These are phyloP conservation scores for Novymonas esmeraldas DNA, from an alignment of 208 protist genomes.

Conservation along the genomic window DNA sequence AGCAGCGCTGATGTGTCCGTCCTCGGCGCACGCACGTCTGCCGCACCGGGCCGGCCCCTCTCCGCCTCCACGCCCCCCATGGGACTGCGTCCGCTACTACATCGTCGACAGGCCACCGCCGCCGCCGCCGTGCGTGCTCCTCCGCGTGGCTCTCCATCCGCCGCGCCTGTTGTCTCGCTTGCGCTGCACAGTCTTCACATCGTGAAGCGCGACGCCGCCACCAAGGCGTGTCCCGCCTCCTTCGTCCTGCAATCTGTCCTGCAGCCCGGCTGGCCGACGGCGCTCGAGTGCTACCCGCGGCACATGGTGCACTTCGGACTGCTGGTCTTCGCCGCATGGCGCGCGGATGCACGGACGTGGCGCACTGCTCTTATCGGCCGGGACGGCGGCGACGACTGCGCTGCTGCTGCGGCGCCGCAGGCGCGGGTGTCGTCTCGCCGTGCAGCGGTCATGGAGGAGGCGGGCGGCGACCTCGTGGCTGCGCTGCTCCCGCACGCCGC, in stretches of 20 bases:
- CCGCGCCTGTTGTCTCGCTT: constrained; percentile 3
- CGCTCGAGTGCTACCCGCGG: constrained; percentile 74
- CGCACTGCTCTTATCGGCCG: no score
- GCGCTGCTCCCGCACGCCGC: constrained; percentile 23
- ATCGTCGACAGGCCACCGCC: neutral
- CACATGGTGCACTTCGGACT: constrained; percentile 83
- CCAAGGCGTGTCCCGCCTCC: constrained; percentile 20
- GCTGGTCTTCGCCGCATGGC: constrained; percentile 56
- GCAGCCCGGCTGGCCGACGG: constrained; percentile 34
- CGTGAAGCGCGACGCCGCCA: constrained; percentile 37
- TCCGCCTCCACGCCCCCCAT: neutral
- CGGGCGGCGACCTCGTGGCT: neutral
- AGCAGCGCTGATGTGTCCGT: no score
- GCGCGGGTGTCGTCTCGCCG: no score
- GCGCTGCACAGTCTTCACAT: constrained; percentile 57
- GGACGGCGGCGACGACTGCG: no score
- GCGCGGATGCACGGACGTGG: constrained; percentile 8
- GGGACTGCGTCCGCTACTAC: constrained; percentile 11
- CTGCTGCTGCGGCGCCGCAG: no score
- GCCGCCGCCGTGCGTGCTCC: neutral
- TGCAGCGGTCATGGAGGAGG: no score
- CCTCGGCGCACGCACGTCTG: no score
- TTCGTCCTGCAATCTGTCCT: constrained; percentile 77
- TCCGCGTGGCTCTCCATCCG: no score
- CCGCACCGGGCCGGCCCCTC: no score